Conservation (phyloP, 805 yeast genomes). For the Saturnispora serradocipensis region DNA sequence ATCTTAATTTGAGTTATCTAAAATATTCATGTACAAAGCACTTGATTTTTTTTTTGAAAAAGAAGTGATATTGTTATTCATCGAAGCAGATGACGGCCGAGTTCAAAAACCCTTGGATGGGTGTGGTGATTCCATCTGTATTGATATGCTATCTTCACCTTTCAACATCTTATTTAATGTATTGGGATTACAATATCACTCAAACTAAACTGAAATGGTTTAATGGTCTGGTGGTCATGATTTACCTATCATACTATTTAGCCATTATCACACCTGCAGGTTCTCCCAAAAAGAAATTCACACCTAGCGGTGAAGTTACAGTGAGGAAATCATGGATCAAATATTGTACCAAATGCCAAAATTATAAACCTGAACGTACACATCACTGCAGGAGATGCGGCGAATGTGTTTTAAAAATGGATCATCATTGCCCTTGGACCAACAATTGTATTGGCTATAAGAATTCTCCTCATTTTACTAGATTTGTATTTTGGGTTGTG, state of each 20-base stretch:
- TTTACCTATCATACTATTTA: conserved; percentile 65
- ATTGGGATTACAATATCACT: conserved; percentile 33
- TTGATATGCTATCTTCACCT: conserved; percentile 54
- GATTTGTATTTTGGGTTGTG: conserved; percentile 65
- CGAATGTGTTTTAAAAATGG: conserved; percentile 80
- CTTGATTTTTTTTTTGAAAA: neutral
- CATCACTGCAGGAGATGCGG: conserved; percentile 81
- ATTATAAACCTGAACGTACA: conserved; percentile 69
- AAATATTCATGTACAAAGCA: neutral
- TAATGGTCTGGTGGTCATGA: conserved; percentile 27
- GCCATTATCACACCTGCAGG: conserved; percentile 71
- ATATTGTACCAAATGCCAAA: conserved; percentile 66
- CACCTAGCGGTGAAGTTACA: conserved; percentile 19
- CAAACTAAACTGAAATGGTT: conserved; percentile 33
- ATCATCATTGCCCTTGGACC: conserved; percentile 94
- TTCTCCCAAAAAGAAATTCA: conserved; percentile 41
- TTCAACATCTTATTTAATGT: conserved; percentile 50
- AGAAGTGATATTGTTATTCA: neutral
- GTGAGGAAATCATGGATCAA: conserved; percentile 39
- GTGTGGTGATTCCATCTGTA: conserved; percentile 49
- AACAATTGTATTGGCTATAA: conserved; percentile 77
- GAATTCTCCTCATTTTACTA: conserved; percentile 70
- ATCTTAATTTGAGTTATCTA: no score
- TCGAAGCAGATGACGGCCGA: conserved; percentile 19
- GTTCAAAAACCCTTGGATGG: conserved; percentile 41